These are phyloP conservation scores for Trifolium pratense DNA, from an alignment of 306 rosid species.

Conservation along the genomic window DNA sequence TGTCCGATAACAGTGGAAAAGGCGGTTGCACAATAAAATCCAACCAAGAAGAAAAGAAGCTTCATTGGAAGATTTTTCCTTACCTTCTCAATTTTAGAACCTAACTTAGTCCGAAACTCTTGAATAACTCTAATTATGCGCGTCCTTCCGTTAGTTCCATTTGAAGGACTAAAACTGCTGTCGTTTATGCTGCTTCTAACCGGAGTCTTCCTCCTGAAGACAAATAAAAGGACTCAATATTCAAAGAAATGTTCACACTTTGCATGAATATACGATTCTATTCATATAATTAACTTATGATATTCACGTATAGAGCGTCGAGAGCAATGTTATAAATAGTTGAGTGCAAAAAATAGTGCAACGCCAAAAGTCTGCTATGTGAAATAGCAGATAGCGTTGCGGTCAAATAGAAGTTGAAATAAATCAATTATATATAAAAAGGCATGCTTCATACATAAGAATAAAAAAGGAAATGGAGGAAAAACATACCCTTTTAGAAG, in stretches of 20 bases:
- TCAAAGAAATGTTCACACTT: conserved; percentile 32
- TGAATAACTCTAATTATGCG: conserved; percentile 71
- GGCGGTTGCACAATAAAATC: conserved; percentile 94
- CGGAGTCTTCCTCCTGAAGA: conserved; percentile 63
- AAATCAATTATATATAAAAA: neutral
- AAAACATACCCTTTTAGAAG: too few relatives aligned
- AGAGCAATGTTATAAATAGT: neutral
- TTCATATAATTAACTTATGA: neutral
- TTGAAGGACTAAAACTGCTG: conserved; percentile 61
- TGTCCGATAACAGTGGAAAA: conserved; percentile 96
- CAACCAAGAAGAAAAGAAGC: conserved; percentile 78
- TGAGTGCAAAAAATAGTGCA: neutral
- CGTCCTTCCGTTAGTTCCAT: conserved; percentile 66
- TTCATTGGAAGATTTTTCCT: conserved; percentile 76
- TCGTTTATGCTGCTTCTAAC: conserved; percentile 67
- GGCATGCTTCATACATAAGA: neutral
- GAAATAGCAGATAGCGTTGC: neutral
- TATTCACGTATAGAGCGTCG: conserved; percentile 16
- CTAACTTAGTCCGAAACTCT: conserved; percentile 66
- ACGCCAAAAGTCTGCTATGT: neutral
- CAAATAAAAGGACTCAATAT: conserved; percentile 29
- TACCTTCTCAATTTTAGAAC: conserved; percentile 61
- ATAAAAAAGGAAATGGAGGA: neutral
- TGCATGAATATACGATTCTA: neutral
- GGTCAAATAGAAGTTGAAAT: neutral